Conservation (phyloP, 495 filamentous ascomycete genomes). For the Penicillium maclennaniae region DNA sequence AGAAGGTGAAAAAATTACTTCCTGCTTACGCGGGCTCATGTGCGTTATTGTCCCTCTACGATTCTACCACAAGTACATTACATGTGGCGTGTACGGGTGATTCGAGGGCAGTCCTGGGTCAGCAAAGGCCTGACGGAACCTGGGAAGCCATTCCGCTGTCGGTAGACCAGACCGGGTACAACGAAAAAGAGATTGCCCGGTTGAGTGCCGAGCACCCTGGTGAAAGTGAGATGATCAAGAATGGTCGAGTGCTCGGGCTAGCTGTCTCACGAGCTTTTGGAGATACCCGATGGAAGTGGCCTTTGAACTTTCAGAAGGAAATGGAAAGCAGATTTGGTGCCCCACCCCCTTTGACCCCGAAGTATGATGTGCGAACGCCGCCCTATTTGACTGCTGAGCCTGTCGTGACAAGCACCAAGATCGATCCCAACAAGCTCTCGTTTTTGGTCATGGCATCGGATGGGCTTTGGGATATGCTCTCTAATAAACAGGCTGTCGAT, state of each 20-base stretch:
- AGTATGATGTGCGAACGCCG: constrained; percentile 43
- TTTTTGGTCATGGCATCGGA: constrained; percentile 65
- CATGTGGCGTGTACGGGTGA: constrained; percentile 58
- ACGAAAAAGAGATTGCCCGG: constrained; percentile 47
- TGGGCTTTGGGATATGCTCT: constrained; percentile 61
- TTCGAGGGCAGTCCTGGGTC: constrained; percentile 58
- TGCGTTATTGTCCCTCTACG: constrained; percentile 55
- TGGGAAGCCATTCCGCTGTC: constrained; percentile 53
- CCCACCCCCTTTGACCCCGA: constrained; percentile 35
- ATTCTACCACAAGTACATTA: constrained; percentile 43
- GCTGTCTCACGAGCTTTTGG: constrained; percentile 60
- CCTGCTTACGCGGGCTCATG: constrained; percentile 56
- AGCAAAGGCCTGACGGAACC: constrained; percentile 35
- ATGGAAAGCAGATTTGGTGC: constrained; percentile 46
- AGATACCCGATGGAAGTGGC: constrained; percentile 62
- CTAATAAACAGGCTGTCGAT: constrained; percentile 55
- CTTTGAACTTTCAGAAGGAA: constrained; percentile 40
- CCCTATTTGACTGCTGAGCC: constrained; percentile 67
- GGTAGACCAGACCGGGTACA: constrained; percentile 56
- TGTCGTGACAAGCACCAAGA: constrained; percentile 51
- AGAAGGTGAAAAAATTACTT: constrained; percentile 32
- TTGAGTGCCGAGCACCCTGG: constrained; percentile 54
- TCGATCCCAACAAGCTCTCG: constrained; percentile 42
- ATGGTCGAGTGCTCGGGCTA: constrained; percentile 55
- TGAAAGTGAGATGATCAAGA: constrained; percentile 50